Evolutionary conservation across 176 grass and related monocot species (phyloP).

Genomic region (Chloris gayana): DNA sequence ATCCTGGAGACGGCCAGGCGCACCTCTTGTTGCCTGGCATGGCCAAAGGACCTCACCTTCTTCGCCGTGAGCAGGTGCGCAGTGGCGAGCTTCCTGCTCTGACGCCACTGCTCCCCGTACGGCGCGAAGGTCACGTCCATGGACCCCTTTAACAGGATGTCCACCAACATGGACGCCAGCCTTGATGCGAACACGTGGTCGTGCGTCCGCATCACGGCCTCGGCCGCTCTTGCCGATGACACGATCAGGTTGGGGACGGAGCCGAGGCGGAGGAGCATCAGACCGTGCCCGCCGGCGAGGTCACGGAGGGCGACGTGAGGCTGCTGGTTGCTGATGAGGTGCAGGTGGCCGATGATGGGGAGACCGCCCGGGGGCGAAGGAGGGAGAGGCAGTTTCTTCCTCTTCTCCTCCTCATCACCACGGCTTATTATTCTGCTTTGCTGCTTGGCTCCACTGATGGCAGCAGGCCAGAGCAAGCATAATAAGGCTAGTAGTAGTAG

Average conservation of each 20-base stretch:
- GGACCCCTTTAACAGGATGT: conserved; percentile 22
- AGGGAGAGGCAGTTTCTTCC: neutral
- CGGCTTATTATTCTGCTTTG: neutral
- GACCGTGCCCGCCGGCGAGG: conserved; percentile 22
- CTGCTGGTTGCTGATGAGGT: conserved; percentile 23
- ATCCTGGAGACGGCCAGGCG: neutral
- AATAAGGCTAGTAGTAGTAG: neutral
- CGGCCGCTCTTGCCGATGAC: conserved; percentile 36
- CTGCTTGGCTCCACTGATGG: neutral
- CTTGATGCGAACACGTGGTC: conserved; percentile 54
- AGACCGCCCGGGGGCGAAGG: conserved; percentile 38
- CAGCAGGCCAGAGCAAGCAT: neutral
- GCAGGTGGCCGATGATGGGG: conserved; percentile 47
- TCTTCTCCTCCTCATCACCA: too few relatives aligned
- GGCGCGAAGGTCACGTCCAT: conserved; percentile 37
- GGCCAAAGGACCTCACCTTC: conserved; percentile 7
- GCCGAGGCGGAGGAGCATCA: conserved; percentile 53
- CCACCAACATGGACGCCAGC: neutral
- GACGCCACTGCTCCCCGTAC: conserved; percentile 45
- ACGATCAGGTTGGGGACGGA: conserved; percentile 39
- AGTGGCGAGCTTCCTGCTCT: conserved; percentile 33
- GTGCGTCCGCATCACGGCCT: conserved; percentile 39
- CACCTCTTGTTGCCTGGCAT: neutral
- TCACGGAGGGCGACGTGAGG: conserved; percentile 37
- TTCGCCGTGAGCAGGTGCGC: conserved; percentile 32